Conservation (phyloP, 805 yeast species). For the Nakazawaea populi region DNA sequence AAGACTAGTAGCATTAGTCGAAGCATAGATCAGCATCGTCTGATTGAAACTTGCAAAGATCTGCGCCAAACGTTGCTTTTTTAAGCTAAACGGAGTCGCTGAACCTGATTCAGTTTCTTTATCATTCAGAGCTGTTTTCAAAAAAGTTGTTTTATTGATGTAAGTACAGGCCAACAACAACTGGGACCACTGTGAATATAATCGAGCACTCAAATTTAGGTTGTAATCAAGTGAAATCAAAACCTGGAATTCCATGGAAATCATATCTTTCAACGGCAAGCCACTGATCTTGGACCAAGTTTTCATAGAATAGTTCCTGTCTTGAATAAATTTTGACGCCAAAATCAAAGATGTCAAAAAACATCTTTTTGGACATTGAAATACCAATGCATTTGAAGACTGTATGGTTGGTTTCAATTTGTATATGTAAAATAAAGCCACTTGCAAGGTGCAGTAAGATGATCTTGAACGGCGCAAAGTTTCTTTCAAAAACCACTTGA, state of each 20-base stretch:
- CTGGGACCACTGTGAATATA: constrained; percentile 8
- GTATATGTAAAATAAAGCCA: constrained; percentile 60
- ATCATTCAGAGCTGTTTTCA: background rate
- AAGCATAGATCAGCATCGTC: background rate
- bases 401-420: constrained; percentile 29
- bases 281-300: constrained; percentile 79
- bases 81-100: constrained; percentile 1
- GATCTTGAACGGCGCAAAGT: constrained; percentile 41
- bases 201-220: constrained; percentile 35
- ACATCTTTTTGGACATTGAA: constrained; percentile 55
- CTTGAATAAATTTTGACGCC: constrained; percentile 70
- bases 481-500: constrained; percentile 33
- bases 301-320: constrained; percentile 59
- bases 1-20: constrained; percentile 4
- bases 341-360: constrained; percentile 65
- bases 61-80: constrained; percentile 8
- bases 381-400: constrained; percentile 1
- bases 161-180: constrained; percentile 8
- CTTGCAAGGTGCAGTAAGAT: constrained; percentile 56
- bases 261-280: constrained; percentile 43
- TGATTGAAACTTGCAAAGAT: constrained; percentile 2
- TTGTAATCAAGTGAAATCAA: constrained; percentile 52
- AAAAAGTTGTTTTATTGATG: background rate
- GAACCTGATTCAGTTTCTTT: background rate
- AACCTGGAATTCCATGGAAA: constrained; percentile 41